These are phyloP conservation scores for Fusarium concolor DNA, from an alignment of 2,329 filamentous ascomycete genomes.

Conservation along the genomic window DNA sequence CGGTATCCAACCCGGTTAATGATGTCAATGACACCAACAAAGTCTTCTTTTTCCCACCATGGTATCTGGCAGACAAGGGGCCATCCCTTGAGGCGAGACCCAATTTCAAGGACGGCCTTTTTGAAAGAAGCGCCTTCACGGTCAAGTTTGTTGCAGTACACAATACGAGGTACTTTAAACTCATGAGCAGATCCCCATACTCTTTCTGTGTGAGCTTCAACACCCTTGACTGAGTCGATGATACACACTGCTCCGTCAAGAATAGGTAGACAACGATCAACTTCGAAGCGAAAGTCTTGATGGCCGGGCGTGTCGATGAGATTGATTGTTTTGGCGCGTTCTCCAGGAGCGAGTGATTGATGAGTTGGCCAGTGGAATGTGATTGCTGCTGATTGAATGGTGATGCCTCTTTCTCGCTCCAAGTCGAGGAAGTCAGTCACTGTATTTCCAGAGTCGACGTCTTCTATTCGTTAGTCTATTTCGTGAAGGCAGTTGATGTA, in stretches of 20 bases:
- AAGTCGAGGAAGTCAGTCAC: constrained; percentile 97
- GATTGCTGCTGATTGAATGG: constrained; percentile 96
- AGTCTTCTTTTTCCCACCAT: constrained; percentile 86
- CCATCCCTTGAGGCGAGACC: constrained; percentile 81
- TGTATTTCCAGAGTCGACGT: constrained; percentile 96
- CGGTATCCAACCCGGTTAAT: constrained; percentile 79
- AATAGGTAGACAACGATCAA: constrained; percentile 87
- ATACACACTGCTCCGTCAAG: constrained; percentile 94
- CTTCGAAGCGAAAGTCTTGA: constrained; percentile 97
- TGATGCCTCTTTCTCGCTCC: constrained; percentile 92
- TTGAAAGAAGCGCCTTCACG: constrained; percentile 82
- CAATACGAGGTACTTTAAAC: constrained; percentile 83
- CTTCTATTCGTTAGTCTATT: constrained; percentile 53
- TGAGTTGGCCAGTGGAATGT: constrained; percentile 90
- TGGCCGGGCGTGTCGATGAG: constrained; percentile 95
- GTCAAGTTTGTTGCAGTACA: constrained; percentile 84
- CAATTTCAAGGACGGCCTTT: constrained; percentile 87
- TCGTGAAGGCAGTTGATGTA: not conserved
- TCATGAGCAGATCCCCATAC: constrained; percentile 93
- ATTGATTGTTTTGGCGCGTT: constrained; percentile 77
- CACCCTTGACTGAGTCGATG: constrained; percentile 90
- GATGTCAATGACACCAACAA: constrained; percentile 87
- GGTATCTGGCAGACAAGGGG: constrained; percentile 95
- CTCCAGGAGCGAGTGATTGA: constrained; percentile 54
- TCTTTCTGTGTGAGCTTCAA: constrained; percentile 96